Base-by-base conservation (phyloP, 2,329 filamentous ascomycete species). In the Ilyonectria mors-panacis region DNA sequence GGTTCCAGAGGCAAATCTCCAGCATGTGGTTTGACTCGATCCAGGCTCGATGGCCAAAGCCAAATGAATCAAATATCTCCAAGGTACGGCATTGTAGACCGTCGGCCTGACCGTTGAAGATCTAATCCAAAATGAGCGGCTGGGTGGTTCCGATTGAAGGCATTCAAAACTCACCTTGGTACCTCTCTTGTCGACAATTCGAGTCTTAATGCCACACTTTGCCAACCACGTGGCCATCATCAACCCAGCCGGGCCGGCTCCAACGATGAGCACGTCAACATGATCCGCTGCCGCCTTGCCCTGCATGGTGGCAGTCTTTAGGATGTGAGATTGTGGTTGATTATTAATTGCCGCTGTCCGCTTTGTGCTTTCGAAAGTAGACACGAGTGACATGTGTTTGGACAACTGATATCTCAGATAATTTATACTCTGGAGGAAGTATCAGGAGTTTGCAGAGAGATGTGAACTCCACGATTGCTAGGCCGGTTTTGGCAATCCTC, bases 21-120 rank as follows among this genome's bases (percentile, higher is more conserved):
- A 92, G 83, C 81, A 93, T 88, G 77, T 90, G 89, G 75, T 92
- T 92, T 8, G 88, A 85, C 74, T 93, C 91, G 59, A 88, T 88
- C 85, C 89, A 89, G 0, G 86, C 86, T 2, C 86, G 82, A 59
- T 93, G 87, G 2, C 84, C 88, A 61, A 94, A 88, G 0, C 89
- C 92, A 67, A 94, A 90, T 26, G 88, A 89, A 72, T 94, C 91
- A 64, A 94, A 88, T 7, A 94, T 92, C 77, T 94, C 90, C 4
- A 93, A 82, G 0, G 89, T 92, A 2, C 91, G 88, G 69, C 86
- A 88, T 78, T 93, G 89, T 9, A 81, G 78, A 9, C 84, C 83
- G 65, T 86, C 83, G 39, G 84, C 83, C 69, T 86, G 83, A 3
- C 84, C 82, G n/a, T 68, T 66, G 59, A 66, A 66, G 45, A 69